These are phyloP conservation scores for Cercospora janseana DNA, from an alignment of 2,329 filamentous ascomycete genomes.

Conservation along the genomic window DNA sequence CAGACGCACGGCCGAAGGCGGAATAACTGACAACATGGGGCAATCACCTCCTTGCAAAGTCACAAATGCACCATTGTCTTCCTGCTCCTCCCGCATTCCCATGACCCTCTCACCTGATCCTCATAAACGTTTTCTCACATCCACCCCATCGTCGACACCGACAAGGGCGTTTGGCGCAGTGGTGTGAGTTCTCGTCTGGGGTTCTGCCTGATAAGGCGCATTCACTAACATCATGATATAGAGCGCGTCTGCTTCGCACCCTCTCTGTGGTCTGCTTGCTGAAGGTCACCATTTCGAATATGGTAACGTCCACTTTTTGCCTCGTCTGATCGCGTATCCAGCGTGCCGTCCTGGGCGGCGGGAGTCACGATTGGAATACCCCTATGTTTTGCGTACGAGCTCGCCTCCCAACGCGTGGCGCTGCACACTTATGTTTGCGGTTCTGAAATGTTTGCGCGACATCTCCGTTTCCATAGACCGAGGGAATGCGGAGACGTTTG, in stretches of 20 bases:
- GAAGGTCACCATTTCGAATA: slow-evolving; percentile 12
- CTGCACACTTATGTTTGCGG: no score
- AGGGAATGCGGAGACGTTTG: not conserved
- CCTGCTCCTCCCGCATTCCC: no score
- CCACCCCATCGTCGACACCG: not conserved
- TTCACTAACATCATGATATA: not conserved
- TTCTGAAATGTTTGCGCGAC: no score
- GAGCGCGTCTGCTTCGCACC: slow-evolving; percentile 15
- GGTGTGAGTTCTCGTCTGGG: not conserved
- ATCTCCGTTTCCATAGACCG: no score
- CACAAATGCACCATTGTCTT: no score
- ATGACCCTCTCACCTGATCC: no score
- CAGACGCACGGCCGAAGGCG: no score
- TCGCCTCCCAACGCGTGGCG: no score
- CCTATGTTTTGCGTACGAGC: no score
- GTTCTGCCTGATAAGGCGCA: not conserved
- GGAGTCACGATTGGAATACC: not conserved
- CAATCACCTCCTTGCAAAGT: no score
- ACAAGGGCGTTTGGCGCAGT: slow-evolving; percentile 10
- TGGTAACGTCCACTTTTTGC: slow-evolving; percentile 10
- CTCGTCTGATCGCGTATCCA: not conserved
- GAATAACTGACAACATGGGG: no score
- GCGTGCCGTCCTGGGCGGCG: not conserved
- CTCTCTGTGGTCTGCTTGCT: not conserved
- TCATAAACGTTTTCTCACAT: no score